Evolutionary conservation across 768 basidiomycete genomes (phyloP), one percentile per base, ranked within the genome.

Genomic region (Russula abietina): DNA sequence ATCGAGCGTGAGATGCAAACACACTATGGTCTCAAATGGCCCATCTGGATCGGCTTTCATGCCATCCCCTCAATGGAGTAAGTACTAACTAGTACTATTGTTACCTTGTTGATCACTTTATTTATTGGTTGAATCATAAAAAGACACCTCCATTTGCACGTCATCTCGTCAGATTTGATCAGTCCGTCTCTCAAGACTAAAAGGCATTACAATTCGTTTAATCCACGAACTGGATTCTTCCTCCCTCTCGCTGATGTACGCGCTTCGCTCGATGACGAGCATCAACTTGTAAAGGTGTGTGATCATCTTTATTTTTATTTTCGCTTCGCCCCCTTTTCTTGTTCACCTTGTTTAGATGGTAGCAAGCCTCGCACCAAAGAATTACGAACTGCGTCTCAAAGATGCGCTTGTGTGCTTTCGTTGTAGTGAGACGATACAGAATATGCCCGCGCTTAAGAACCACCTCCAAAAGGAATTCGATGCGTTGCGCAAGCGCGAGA

Each of bases 141-240:
- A 10, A 91, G 90, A 63, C 91, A 93, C 71, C 63, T 93, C 3
- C 91, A 97, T 70, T 73, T 96, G 12, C 94, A 97, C 70, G 83
- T 97, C 57, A 74, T 97, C 43, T 93, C 93, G 4, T 79, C 83
- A 5, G 94, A 97, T 70, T 71, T 93, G 39, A 79, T 79, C 58
- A 87, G 87, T 0, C 79, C 83, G 10, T 76, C 74, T 56, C 74
- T 95, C 77, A 96, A 94, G 75, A 81, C 78, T 59, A 97, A 96
- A 78, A 90, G 88, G 70, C 94, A 97, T 67, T 90, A 92, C 74
- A 94, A 95, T 69, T 89, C 91, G 6, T 97, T 95, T 75, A 87
- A 89, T 69, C 93, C 93, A 0, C 82, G 83, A 53, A 77, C 82
- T 22, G 92, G 90, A 1, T 96, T 92, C 75, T 95, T 96, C 74